Evolutionary conservation across 371 early-diverging fungal species (phyloP).

Genomic region (Fennellomyces sp.): DNA sequence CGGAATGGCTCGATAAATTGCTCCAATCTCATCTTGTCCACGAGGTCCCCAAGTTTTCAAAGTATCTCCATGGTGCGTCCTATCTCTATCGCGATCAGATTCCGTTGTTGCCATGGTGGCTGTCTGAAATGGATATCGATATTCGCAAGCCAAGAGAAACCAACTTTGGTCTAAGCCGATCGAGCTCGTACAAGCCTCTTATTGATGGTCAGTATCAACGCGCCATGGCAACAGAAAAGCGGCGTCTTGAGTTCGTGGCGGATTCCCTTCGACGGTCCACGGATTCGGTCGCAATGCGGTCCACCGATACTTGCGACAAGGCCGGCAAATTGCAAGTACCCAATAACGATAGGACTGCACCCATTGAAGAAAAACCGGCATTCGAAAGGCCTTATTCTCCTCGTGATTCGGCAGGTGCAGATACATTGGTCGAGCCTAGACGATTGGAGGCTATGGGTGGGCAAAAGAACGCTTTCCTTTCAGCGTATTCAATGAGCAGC

Average conservation of each 20-base stretch:
- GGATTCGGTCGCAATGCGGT: not conserved
- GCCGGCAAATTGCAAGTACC: too few relatives aligned
- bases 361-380: too few relatives aligned
- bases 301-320: not conserved
- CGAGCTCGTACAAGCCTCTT: constrained; percentile 48
- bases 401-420: not conserved
- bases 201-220: constrained; percentile 48
- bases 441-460: not conserved
- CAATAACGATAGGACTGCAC: too few relatives aligned
- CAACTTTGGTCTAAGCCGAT: constrained; percentile 55
- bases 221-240: constrained; percentile 41
- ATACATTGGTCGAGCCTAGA: not conserved
- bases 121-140: constrained; percentile 92
- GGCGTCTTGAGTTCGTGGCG: constrained; percentile 25
- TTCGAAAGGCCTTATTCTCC: too few relatives aligned
- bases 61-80: constrained; percentile 97
- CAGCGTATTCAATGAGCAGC: not conserved
- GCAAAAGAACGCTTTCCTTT: not conserved
- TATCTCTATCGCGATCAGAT: constrained; percentile 87
- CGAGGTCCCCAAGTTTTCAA: constrained; percentile 97
- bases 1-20: constrained; percentile 92
- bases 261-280: not conserved
- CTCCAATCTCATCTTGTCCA: constrained; percentile 90
- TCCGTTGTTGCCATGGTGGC: constrained; percentile 97
- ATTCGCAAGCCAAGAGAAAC: constrained; percentile 73